phyloP scores from a whole-genome alignment of 805 yeast species.

The Starmera amethionina region DNA sequence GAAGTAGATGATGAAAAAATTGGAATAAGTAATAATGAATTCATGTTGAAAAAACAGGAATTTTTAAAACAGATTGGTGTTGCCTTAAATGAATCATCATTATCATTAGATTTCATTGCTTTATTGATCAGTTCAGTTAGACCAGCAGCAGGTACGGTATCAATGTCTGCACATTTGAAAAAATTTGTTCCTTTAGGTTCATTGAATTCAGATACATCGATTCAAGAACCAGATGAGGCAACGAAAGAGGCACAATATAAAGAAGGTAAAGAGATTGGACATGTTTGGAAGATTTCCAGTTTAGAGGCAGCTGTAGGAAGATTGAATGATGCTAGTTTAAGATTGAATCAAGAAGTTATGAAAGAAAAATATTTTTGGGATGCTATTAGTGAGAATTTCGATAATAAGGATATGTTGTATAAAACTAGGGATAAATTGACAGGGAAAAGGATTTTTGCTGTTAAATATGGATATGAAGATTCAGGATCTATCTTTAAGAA shows the following conservation, averaged over 20 bases:
- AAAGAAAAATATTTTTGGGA: slow-evolving; percentile 68
- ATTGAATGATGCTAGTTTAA: slow-evolving; percentile 39
- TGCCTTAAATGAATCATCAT: slow-evolving; percentile 82
- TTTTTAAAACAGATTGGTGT: slow-evolving; percentile 42
- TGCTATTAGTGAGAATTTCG: slow-evolving; percentile 20
- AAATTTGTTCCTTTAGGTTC: slow-evolving; percentile 72
- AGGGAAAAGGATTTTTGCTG: slow-evolving; percentile 51
- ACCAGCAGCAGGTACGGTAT: slow-evolving; percentile 78
- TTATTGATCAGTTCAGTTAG: slow-evolving; percentile 68
- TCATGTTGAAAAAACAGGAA: slow-evolving; percentile 41
- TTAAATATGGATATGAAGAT: slow-evolving; percentile 86
- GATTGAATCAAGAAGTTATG: slow-evolving; percentile 42
- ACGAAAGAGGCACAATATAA: slow-evolving; percentile 14
- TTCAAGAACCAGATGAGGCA: slow-evolving; percentile 9
- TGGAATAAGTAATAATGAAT: slow-evolving; percentile 23
- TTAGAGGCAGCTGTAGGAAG: slow-evolving; percentile 43
- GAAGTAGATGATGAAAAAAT: slow-evolving; percentile 12
- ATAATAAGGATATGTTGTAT: slow-evolving; percentile 50
- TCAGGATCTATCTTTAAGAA: slow-evolving; percentile 66
- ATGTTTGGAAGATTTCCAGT: slow-evolving; percentile 81
- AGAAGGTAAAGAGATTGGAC: slow-evolving; percentile 19
- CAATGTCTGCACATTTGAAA: slow-evolving; percentile 79
- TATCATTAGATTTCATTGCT: slow-evolving; percentile 82
- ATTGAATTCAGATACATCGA: slow-evolving; percentile 36
- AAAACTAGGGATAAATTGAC: slow-evolving; percentile 51